Conservation (phyloP, 768 basidiomycete genomes). For the Strobilomyces echinocephalus region DNA sequence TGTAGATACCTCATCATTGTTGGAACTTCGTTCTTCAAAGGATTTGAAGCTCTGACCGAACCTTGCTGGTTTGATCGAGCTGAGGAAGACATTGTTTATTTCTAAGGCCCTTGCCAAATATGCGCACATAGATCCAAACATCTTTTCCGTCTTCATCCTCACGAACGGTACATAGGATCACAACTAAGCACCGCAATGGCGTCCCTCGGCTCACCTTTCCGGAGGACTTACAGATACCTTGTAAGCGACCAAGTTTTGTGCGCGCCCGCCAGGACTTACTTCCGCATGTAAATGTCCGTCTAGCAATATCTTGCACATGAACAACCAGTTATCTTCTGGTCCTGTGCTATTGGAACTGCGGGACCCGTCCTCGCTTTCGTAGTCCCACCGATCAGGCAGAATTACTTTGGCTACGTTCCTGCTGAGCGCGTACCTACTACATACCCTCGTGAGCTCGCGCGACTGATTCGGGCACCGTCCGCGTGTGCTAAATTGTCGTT, state of each 20-base stretch:
- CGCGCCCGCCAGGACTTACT: not conserved
- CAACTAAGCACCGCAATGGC: conserved; percentile 19
- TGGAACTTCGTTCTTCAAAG: not conserved
- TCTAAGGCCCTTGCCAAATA: conserved; percentile 24
- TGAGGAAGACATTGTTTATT: conserved; percentile 14
- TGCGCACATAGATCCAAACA: conserved; percentile 20
- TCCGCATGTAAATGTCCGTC: not conserved
- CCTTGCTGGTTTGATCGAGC: too few relatives aligned
- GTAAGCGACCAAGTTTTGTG: conserved; percentile 10
- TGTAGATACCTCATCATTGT: not conserved
- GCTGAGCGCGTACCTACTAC: conserved; percentile 68
- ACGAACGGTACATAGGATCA: not conserved
- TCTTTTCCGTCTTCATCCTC: conserved; percentile 13
- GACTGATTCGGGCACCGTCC: not conserved
- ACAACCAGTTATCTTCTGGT: conserved; percentile 87
- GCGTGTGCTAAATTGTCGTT: not conserved
- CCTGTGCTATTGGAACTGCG: conserved; percentile 64
- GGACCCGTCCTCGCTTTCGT: conserved; percentile 71
- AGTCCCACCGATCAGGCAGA: conserved; percentile 73
- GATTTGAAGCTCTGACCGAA: not conserved
- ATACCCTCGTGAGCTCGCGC: conserved; percentile 63
- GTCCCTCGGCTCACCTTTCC: conserved; percentile 27
- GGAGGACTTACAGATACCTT: conserved; percentile 28
- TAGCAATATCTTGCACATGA: conserved; percentile 92
- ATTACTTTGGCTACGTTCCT: conserved; percentile 64